phyloP scores from a whole-genome alignment of 2,329 filamentous ascomycete species.

The Xylaria sp. region DNA sequence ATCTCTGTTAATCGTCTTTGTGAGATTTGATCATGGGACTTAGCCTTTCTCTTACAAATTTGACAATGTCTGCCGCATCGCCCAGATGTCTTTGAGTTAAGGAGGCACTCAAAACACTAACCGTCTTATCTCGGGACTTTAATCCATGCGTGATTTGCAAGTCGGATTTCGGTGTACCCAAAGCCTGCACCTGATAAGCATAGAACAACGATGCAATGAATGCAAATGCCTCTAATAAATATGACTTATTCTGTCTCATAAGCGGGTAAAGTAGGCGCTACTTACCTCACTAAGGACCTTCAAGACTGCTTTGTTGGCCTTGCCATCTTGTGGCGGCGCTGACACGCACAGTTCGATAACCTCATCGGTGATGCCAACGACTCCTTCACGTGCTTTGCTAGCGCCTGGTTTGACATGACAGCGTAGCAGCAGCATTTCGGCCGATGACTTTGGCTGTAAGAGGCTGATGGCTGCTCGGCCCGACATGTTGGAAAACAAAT shows the following conservation, averaged over 20 bases:
- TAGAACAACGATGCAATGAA: background rate
- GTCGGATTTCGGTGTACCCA: constrained; percentile 67
- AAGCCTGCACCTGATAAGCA: constrained; percentile 48
- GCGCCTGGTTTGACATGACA: constrained; percentile 73
- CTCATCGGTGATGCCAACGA: constrained; percentile 60
- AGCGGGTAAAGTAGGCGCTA: background rate
- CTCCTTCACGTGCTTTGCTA: constrained; percentile 65
- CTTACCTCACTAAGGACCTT: constrained; percentile 63
- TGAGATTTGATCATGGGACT: background rate
- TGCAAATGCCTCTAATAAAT: no score
- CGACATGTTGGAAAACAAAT: constrained; percentile 34
- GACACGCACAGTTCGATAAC: constrained; percentile 69
- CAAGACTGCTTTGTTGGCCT: constrained; percentile 71
- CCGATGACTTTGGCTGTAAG: constrained; percentile 52
- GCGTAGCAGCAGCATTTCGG: constrained; percentile 58
- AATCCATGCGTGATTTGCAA: constrained; percentile 66
- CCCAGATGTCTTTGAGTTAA: constrained; percentile 24
- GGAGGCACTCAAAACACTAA: constrained; percentile 44
- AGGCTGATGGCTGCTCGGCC: constrained; percentile 55
- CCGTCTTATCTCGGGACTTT: constrained; percentile 69
- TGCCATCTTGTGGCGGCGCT: constrained; percentile 68
- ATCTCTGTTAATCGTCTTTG: background rate
- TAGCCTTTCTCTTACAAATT: constrained; percentile 34
- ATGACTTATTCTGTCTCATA: background rate
- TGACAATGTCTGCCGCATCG: constrained; percentile 34